Evolutionary conservation across 495 filamentous ascomycete species (phyloP).

Genomic region (Penicillium silybi): DNA sequence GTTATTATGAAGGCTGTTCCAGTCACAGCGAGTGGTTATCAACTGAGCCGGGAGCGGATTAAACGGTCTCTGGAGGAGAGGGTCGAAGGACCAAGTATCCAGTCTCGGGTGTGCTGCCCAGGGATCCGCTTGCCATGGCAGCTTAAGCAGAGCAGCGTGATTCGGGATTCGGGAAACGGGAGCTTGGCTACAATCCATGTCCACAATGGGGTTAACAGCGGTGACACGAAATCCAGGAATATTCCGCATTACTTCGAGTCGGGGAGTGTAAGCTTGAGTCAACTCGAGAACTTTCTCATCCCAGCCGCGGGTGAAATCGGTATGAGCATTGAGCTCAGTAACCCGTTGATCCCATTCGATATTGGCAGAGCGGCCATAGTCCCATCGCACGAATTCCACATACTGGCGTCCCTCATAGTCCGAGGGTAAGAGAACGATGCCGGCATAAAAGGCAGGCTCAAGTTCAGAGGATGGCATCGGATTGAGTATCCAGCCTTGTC

Average conservation of each 20-base stretch:
- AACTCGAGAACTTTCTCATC: not conserved
- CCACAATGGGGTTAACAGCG: not conserved
- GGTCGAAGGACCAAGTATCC: not conserved
- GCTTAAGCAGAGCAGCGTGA: not conserved
- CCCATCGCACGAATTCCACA: not conserved
- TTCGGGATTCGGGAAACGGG: not conserved
- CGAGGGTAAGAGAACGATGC: not conserved
- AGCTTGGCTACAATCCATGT: not conserved
- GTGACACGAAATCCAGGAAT: not conserved
- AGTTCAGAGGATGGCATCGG: not conserved
- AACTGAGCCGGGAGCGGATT: not conserved
- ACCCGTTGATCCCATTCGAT: not conserved
- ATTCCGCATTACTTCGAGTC: not conserved
- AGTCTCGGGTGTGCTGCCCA: not conserved
- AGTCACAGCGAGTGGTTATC: not conserved
- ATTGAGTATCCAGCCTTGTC: not conserved
- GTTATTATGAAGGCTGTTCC: not conserved
- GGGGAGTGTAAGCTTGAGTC: not conserved
- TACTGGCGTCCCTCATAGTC: not conserved
- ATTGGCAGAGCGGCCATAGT: not conserved
- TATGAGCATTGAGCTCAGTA: not conserved
- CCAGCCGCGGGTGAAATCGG: not conserved
- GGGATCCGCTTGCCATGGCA: not conserved
- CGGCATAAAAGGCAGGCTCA: not conserved
- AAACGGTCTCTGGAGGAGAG: not conserved